phyloP scores from a whole-genome alignment of 257 asterid genomes.

The Plantago elongata region DNA sequence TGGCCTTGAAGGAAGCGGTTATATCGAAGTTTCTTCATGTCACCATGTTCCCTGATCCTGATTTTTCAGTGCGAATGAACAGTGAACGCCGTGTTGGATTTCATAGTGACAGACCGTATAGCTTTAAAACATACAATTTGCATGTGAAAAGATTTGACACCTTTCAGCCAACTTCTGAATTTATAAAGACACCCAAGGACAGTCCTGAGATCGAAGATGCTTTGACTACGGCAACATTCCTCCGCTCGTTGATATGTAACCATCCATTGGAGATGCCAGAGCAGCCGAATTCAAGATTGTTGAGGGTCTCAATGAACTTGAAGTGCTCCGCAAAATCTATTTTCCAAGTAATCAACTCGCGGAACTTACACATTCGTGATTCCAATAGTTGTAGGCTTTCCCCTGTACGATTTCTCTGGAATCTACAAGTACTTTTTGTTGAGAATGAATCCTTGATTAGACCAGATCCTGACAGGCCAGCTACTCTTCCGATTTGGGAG shows the following conservation, averaged over 20 bases:
- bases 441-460: neutral
- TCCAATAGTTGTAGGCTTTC: too few relatives aligned
- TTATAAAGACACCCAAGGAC: too few relatives aligned
- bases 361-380: neutral
- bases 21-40: too few relatives aligned
- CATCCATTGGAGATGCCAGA: neutral
- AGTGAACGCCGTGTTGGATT: too few relatives aligned
- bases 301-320: neutral
- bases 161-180: too few relatives aligned
- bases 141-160: too few relatives aligned
- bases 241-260: neutral
- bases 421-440: neutral
- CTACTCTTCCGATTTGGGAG: neutral
- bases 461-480: neutral
- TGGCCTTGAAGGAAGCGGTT: too few relatives aligned
- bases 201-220: too few relatives aligned
- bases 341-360: conserved; percentile 1
- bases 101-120: too few relatives aligned
- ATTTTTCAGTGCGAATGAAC: too few relatives aligned
- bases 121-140: too few relatives aligned
- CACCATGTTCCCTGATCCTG: too few relatives aligned
- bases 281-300: neutral
- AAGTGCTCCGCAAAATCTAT: neutral
- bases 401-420: neutral
- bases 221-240: neutral